These are phyloP conservation scores for Beauveria australis DNA, from an alignment of 2,329 filamentous ascomycete species.

Conservation along the genomic window DNA sequence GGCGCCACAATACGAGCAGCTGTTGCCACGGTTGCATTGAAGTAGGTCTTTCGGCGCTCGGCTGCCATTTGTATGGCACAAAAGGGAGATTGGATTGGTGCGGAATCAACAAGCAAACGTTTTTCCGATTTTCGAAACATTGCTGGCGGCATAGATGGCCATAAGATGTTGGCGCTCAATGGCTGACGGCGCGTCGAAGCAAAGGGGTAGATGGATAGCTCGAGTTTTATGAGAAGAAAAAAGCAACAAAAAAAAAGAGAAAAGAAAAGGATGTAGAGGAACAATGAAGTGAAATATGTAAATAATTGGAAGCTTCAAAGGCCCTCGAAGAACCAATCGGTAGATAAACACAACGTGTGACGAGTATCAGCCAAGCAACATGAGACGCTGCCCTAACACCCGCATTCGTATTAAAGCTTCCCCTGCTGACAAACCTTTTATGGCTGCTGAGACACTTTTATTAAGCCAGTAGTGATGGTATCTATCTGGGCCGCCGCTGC, in stretches of 20 bases:
- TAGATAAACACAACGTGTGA: neutral
- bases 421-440: slow-evolving; percentile 4
- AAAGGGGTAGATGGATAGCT: too few species aligned
- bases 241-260: neutral
- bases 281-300: neutral
- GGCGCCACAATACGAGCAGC: neutral
- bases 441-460: slow-evolving; percentile 1
- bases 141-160: too few species aligned
- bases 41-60: neutral
- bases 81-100: neutral
- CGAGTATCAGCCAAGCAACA: neutral
- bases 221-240: too few species aligned
- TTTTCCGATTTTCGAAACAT: too few species aligned
- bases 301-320: neutral
- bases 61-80: neutral
- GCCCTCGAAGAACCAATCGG: neutral
- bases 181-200: too few species aligned
- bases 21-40: neutral
- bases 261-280: neutral
- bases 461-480: neutral
- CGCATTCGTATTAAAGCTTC: neutral
- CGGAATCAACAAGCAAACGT: neutral
- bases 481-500: neutral
- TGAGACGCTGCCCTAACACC: neutral
- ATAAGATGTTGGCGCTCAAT: too few species aligned